Base-by-base conservation (phyloP, 768 basidiomycete species). In the Tubosaeta sp. region DNA sequence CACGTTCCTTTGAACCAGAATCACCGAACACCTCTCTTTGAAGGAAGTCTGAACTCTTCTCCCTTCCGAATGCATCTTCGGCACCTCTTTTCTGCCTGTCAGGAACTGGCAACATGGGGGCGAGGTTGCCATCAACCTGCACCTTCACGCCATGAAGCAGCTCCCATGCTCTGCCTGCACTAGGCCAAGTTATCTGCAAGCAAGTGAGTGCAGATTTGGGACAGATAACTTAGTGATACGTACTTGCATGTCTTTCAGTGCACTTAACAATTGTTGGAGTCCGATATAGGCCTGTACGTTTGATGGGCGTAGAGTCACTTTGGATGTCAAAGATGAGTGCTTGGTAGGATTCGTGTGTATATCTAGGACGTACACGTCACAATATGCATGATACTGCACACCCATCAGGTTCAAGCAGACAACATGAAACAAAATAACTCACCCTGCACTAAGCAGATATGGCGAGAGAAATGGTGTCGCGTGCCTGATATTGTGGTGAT, bases 371-470 rank as follows among this genome's bases (percentile, higher is more conserved):
- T 67, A 88, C 88, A 63, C 16, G 86, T 86, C 58, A 87, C 71
- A 39, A 88, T 78, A 61, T 91, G 87, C 87, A 89, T 88, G 59
- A 90, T 85, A 27, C 88, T 89, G 62, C 19, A 44, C 53, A 44
- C 35, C 51, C 6, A 29, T 56, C 35, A 51, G 53, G 34, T 13
- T 7, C 19, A 11, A 9, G 35, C 6, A 51, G n/a, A 37, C 5
- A 4, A 19, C 38, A 48, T 38, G n/a, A 14, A 26, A 44, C 14
- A 6, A 54, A 35, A 33, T 39, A 27, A 71, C 86, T 59, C 67
- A 90, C 88, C 85, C 83, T 51, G 88, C 82, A 57, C 78, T 79
- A 29, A 90, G 76, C 19, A 89, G 72, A 67, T 85, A 86, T 9
- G 84, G 81, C 9, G 84, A 81, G 50, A 88, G 64, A 66, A 88